Evolutionary conservation across 2,329 filamentous ascomycete genomes (phyloP), one percentile per base, ranked within the genome.

Genomic region (Phyllosticta ampelicida): DNA sequence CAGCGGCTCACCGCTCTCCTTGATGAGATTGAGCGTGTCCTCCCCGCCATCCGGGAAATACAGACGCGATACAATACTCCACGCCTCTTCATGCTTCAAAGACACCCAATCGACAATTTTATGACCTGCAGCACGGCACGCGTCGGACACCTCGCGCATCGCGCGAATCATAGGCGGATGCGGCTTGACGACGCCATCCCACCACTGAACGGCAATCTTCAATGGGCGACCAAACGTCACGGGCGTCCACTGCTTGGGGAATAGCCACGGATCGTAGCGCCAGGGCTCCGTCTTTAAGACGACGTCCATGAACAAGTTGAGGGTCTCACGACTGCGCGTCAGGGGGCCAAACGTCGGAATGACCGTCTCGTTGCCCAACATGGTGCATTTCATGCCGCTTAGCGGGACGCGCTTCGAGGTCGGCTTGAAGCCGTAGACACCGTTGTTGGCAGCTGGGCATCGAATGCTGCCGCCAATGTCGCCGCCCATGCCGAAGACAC

Each of bases 101-200:
- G 79, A 73, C 50, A 72, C 63, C 67, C 76, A 80, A 28, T 81
- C 77, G 1, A 82, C 65, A 0, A 85, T 60, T 5, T 80, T 75
- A 63, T 83, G 74, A 1, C 78, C 79, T n/a, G 69, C 73, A 0
- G 66, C 68, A 36, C 70, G 64, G 16, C 85, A 71, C 53, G 68
- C 74, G 2, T 71, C 68, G 0, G 73, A 74, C 0, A 80, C 70
- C 4, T 73, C 67, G 2, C 71, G 67, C 9, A 87, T 67, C 0
- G 81, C 84, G 5, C 83, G 76, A 0, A 75, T 70, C 3, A 87
- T 77, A 0, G 86, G 86, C 2, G 86, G 85, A 56, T 87, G 86
- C 0, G 86, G 86, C 4, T 70, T 75, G 3, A 86, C 84, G 54
- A 83, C 75, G 10, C 78, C 81, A 65, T 89, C 86, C 67, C 84